Percentiles rank a stretch among this genome's conserved stretches.
These are phyloP conservation scores for Acanthamoeba castellanii DNA, from an alignment of 208 protist species.

Conservation along the genomic window DNA sequence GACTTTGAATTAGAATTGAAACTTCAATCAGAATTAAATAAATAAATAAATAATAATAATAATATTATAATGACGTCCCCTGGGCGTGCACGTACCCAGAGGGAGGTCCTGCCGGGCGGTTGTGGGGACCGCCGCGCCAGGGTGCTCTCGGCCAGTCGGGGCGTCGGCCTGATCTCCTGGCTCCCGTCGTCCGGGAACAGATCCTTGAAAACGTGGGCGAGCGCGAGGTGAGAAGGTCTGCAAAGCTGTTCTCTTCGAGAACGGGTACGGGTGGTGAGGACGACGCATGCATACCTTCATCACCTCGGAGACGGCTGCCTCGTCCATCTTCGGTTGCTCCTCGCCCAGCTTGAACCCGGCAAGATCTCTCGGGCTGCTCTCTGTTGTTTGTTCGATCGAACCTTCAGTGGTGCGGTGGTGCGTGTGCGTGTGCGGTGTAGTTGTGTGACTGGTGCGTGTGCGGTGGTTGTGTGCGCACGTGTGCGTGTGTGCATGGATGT, in stretches of 20 bases:
- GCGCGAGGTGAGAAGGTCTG: background rate
- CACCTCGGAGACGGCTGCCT: background rate
- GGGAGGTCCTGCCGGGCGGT: background rate
- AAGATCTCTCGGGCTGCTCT: background rate
- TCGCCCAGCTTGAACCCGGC: background rate
- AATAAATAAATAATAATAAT: background rate
- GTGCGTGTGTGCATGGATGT: too few relatives aligned
- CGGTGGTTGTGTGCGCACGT: background rate
- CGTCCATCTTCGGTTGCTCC: background rate
- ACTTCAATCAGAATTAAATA: background rate
- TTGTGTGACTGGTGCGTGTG: background rate
- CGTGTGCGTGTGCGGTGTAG: too few relatives aligned
- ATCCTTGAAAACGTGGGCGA: background rate
- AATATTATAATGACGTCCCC: background rate
- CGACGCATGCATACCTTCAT: background rate
- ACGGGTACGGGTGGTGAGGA: too few relatives aligned
- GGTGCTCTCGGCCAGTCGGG: background rate
- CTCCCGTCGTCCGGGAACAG: constrained; percentile 12
- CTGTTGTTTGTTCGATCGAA: background rate
- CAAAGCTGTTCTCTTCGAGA: background rate
- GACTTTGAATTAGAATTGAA: background rate
- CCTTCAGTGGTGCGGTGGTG: background rate
- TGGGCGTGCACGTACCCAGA: background rate
- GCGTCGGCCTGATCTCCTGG: background rate
- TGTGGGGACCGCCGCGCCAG: background rate